phyloP scores from a whole-genome alignment of 257 asterid species.

The Gentiana macrophylla region DNA sequence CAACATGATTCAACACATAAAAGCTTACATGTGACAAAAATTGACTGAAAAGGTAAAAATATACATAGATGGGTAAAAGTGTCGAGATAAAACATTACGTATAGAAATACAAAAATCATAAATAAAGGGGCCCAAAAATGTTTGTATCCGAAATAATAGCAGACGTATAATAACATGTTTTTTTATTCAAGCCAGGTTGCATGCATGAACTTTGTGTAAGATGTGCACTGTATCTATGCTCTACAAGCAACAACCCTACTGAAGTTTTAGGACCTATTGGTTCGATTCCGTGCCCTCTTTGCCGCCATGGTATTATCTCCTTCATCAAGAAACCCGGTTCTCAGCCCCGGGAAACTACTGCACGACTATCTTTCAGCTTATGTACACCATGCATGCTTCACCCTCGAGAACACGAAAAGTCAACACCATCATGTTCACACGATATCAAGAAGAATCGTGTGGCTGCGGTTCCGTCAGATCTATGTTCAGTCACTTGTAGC shows the following conservation, averaged over 20 bases:
- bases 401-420: slow-evolving; percentile 54
- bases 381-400: slow-evolving; percentile 95
- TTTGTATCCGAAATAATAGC: too few species aligned
- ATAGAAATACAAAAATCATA: too few species aligned
- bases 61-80: too few species aligned
- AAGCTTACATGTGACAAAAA: too few species aligned
- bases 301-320: slow-evolving; percentile 63
- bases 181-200: slow-evolving; percentile 45
- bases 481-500: slow-evolving; percentile 82
- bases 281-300: slow-evolving; percentile 87
- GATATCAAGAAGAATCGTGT: slow-evolving; percentile 58
- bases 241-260: slow-evolving; percentile 66
- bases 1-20: too few species aligned
- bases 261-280: slow-evolving; percentile 64
- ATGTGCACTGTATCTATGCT: slow-evolving; percentile 93
- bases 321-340: slow-evolving; percentile 56
- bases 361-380: slow-evolving; percentile 53
- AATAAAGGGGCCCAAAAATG: too few species aligned
- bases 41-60: too few species aligned
- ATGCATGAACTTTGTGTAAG: slow-evolving; percentile 79
- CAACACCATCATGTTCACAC: slow-evolving; percentile 41
- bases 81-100: too few species aligned
- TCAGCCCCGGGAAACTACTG: slow-evolving; percentile 49
- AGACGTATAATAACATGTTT: neutral
- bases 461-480: slow-evolving; percentile 65